Conservation (phyloP, 2,329 filamentous ascomycete genomes). For the Colletotrichum musicola region DNA sequence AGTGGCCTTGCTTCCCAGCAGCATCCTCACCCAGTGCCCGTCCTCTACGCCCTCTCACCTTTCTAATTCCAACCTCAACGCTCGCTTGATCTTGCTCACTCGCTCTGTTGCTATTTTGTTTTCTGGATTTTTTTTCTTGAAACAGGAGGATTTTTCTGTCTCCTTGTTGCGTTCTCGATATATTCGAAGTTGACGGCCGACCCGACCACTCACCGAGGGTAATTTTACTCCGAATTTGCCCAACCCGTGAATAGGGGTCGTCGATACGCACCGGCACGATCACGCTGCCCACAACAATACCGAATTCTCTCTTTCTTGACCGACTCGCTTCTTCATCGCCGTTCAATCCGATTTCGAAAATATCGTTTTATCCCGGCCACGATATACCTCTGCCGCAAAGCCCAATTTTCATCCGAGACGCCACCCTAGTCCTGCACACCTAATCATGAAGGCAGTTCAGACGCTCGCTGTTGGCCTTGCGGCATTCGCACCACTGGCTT, state of each 20-base stretch:
- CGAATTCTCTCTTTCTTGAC: neutral
- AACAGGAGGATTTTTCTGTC: conserved; percentile 14
- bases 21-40: conserved; percentile 19
- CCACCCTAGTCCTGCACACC: neutral
- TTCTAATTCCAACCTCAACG: conserved; percentile 20
- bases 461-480: conserved; percentile 42
- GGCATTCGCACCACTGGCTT: conserved; percentile 54
- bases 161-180: neutral
- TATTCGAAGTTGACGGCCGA: neutral
- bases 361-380: neutral
- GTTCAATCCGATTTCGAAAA: neutral
- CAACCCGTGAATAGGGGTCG: conserved; percentile 24
- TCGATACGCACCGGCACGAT: conserved; percentile 8
- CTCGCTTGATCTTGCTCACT: conserved; percentile 34
- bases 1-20: conserved; percentile 40
- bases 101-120: conserved; percentile 26
- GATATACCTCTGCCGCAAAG: no score
- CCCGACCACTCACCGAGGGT: neutral
- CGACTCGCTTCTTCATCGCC: conserved; percentile 1
- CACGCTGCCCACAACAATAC: conserved; percentile 3
- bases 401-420: neutral
- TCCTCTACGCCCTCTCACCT: neutral
- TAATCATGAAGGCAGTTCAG: conserved; percentile 38
- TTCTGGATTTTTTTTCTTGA: conserved; percentile 5
- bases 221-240: conserved; percentile 25